Evolutionary conservation across 208 protist genomes (phyloP).

Genomic region (Porcisia deanei): DNA sequence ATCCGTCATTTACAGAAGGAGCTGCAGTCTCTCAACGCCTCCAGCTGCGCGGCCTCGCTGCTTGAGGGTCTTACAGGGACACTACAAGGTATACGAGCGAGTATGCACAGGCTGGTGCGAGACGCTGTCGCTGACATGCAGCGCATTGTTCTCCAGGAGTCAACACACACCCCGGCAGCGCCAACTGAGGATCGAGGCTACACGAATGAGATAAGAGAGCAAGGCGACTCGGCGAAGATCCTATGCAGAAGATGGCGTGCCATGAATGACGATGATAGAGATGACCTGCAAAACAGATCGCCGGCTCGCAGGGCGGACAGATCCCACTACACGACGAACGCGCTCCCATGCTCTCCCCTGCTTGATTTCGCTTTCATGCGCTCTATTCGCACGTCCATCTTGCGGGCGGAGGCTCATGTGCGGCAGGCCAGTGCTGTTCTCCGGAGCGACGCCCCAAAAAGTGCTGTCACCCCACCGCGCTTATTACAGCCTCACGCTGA

Average conservation of each 20-base stretch:
- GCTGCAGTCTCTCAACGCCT: constrained; percentile 10
- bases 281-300: neutral
- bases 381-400: constrained; percentile 38
- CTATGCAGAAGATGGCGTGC: neutral
- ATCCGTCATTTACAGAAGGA: constrained; percentile 12
- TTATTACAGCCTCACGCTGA: neutral
- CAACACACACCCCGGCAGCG: neutral
- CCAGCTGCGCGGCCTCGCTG: neutral
- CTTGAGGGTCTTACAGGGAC: constrained; percentile 6
- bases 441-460: neutral
- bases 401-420: constrained; percentile 59
- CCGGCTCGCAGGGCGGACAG: neutral
- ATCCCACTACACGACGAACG: neutral
- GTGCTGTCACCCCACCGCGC: neutral
- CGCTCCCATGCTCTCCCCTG: neutral
- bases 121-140: constrained; percentile 15
- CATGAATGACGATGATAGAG: constrained; percentile 8
- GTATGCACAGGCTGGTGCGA: neutral
- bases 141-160: neutral
- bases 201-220: neutral
- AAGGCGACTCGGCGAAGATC: neutral
- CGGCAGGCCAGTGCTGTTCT: constrained; percentile 28
- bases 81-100: constrained; percentile 5
- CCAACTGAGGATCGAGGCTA: neutral
- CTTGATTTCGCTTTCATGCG: constrained; percentile 32